Conservation (phyloP, 2,329 filamentous ascomycete genomes). For the Pseudogymnoascus sp. region DNA sequence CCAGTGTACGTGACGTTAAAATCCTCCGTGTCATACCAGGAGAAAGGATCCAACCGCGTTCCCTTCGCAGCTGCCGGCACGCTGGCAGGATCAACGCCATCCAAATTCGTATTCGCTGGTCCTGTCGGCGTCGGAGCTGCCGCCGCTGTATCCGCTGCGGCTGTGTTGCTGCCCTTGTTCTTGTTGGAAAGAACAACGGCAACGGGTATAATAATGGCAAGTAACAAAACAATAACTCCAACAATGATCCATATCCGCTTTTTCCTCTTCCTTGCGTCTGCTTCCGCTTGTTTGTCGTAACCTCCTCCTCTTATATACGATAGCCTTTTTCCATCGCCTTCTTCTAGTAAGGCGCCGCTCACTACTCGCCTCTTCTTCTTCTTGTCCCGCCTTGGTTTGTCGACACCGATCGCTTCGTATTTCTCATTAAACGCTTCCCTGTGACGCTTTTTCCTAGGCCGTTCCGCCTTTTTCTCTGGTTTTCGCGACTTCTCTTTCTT, state of each 20-base stretch:
- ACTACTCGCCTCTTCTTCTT: conserved; percentile 56
- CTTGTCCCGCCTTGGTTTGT: conserved; percentile 24
- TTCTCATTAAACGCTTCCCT: conserved; percentile 24
- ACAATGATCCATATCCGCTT: conserved; percentile 59
- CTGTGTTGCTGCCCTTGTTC: conserved; percentile 32
- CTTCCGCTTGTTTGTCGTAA: conserved; percentile 35
- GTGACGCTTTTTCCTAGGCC: conserved; percentile 21
- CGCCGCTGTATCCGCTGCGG: conserved; percentile 14
- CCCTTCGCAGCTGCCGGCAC: conserved; percentile 64
- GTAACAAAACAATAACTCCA: conserved; percentile 46
- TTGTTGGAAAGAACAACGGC: conserved; percentile 63
- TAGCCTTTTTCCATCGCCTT: conserved; percentile 51
- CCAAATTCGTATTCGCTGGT: conserved; percentile 40
- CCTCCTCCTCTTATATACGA: conserved; percentile 45
- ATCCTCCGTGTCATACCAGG: conserved; percentile 82
- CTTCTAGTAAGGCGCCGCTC: conserved; percentile 64
- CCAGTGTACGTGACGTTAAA: conserved; percentile 95
- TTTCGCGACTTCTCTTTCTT: conserved; percentile 14
- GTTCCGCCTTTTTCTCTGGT: conserved; percentile 13
- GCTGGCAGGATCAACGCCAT: conserved; percentile 34
- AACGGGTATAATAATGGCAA: conserved; percentile 63
- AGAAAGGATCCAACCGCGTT: conserved; percentile 76
- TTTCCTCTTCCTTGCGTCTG: conserved; percentile 46
- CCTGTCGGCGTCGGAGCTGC: conserved; percentile 20
- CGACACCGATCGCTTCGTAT: conserved; percentile 19